phyloP scores from a whole-genome alignment of 2,329 filamentous ascomycete species.

The Tolypocladium tundrense region DNA sequence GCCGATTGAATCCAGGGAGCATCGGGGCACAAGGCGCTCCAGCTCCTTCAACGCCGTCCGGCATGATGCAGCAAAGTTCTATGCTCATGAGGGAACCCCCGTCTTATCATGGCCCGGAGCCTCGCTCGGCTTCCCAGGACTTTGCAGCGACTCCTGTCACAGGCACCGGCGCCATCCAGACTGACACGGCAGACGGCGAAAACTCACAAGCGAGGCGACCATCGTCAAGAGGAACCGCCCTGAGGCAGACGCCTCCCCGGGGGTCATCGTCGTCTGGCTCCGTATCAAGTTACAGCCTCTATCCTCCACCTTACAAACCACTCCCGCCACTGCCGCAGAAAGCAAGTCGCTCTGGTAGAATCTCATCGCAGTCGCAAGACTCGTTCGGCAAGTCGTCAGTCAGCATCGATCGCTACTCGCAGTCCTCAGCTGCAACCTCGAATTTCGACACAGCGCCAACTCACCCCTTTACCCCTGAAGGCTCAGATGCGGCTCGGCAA shows the following conservation, averaged over 20 bases:
- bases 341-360: background rate
- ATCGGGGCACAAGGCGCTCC: background rate
- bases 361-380: background rate
- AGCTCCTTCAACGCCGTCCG: background rate
- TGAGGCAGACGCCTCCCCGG: background rate
- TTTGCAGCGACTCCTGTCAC: background rate
- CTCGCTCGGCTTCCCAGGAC: background rate
- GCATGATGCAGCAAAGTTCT: background rate
- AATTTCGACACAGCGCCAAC: background rate
- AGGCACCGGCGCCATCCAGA: background rate
- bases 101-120: background rate
- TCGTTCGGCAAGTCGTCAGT: background rate
- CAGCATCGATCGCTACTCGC: background rate
- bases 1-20: background rate
- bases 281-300: slow-evolving; percentile 3
- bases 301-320: slow-evolving; percentile 10
- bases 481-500: background rate
- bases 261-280: background rate
- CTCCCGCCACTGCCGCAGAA: slow-evolving; percentile 7
- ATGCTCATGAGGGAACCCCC: background rate
- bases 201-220: background rate
- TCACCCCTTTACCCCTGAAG: background rate
- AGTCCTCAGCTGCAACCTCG: background rate
- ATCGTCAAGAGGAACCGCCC: background rate
- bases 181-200: background rate